A percentile compares a stretch with the other conserved stretches of the same genome.
phyloP scores from a whole-genome alignment of 1,284 basidiomycete species.

The Golubevia sp. region DNA sequence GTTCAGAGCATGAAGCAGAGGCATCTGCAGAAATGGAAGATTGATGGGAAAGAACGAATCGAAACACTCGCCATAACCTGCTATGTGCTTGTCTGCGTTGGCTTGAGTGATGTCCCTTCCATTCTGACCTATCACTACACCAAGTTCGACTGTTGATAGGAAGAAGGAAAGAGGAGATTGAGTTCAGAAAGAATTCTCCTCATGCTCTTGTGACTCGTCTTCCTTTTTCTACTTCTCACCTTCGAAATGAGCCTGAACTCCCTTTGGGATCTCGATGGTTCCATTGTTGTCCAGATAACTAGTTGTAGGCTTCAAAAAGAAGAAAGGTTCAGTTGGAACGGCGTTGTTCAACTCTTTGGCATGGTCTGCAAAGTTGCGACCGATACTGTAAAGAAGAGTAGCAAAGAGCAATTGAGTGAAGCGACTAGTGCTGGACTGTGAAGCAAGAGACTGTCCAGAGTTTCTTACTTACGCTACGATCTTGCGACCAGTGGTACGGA shows the following conservation, averaged over 20 bases:
- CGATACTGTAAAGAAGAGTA: slow-evolving; percentile 44
- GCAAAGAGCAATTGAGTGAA: slow-evolving; percentile 27
- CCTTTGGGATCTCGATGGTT: slow-evolving; percentile 81
- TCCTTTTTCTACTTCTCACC: slow-evolving; percentile 65
- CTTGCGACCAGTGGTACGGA: slow-evolving; percentile 48
- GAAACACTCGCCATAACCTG: slow-evolving; percentile 73
- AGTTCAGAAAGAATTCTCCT: background rate
- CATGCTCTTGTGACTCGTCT: background rate
- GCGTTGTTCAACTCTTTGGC: slow-evolving; percentile 90
- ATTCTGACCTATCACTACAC: slow-evolving; percentile 85
- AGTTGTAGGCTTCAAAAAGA: slow-evolving; percentile 95
- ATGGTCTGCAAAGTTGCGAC: slow-evolving; percentile 70
- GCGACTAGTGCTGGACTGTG: background rate
- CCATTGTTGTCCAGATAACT: slow-evolving; percentile 79
- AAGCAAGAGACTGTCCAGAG: slow-evolving; percentile 64
- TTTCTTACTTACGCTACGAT: slow-evolving; percentile 89
- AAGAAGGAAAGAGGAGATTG: background rate
- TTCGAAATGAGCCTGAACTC: slow-evolving; percentile 86
- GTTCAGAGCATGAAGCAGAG: too few relatives aligned
- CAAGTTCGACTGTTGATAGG: slow-evolving; percentile 79
- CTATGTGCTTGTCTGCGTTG: slow-evolving; percentile 77
- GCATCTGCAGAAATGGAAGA: too few relatives aligned
- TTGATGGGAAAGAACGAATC: too few relatives aligned
- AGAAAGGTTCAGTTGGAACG: slow-evolving; percentile 91
- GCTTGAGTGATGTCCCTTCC: slow-evolving; percentile 79